Evolutionary conservation across 495 filamentous ascomycete genomes (phyloP), one percentile per base, ranked within the genome.

Genomic region (Hyaloscypha bicolor): DNA sequence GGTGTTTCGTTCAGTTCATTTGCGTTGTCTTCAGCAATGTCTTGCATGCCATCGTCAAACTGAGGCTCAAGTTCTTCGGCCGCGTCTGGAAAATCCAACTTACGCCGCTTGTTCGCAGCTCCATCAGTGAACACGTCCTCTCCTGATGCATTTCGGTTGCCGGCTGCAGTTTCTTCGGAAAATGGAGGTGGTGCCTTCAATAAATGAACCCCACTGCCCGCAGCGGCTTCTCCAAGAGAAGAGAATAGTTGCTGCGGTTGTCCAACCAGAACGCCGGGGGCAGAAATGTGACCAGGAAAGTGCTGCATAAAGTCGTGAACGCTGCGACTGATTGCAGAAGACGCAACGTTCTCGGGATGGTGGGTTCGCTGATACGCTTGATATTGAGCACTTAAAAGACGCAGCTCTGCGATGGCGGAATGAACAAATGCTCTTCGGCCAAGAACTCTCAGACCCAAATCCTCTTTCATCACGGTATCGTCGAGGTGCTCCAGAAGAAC

Each of bases 401-500:
- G 79, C 2, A 88, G 78, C 63, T 80, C 79, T 8, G 73, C 63
- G 65, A 88, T 81, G 25, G 82, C 82, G 56, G 73, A 74, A 16
- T 79, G 72, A 12, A 90, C 69, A 21, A 75, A 79, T 52, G 73
- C 75, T 29, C 81, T 76, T 58, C 81, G 78, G 3, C 82, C 83
- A 16, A 86, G 68, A 19, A 76, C 71, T 56, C 68, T 82, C 29
- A 90, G 67, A 0, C 81, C 81, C 29, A 88, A 72, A 6, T 87
- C 85, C 57, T 84, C 75, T 16, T 77, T 81, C 39, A 89, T 67
- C 25, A 77, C 68, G 4, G 69, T 45, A 6, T 78, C 74, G 57
- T 83, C 78, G 2, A 89, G 75, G 66, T 80, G 74, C 3, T 77
- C 70, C 1, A 95, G 76, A 0, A 96, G 79, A 0, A 84, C 80